These are phyloP conservation scores for Leccinum boreale DNA, from an alignment of 768 basidiomycete species.

Conservation along the genomic window DNA sequence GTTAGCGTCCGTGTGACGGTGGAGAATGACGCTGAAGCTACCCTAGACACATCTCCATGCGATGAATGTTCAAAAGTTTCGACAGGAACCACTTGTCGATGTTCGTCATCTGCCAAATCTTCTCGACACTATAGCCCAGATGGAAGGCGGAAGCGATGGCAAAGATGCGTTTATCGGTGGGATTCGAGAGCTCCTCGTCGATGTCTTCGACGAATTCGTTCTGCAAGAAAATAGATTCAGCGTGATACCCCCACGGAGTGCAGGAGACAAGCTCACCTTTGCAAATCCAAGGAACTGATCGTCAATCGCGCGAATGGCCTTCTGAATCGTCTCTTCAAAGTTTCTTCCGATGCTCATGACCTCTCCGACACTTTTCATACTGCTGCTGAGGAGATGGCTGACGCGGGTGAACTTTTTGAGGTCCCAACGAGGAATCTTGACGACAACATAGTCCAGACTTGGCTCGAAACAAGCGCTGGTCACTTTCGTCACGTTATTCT, in stretches of 20 bases:
- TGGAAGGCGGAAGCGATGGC: constrained; percentile 94
- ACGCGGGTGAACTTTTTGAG: constrained; percentile 97
- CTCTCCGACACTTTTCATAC: constrained; percentile 99
- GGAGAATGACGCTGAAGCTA: constrained; percentile 34
- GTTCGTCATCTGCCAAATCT: constrained; percentile 96
- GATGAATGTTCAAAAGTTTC: constrained; percentile 78
- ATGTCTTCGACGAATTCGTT: constrained; percentile 87
- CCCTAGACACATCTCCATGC: constrained; percentile 76
- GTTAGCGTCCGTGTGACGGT: neutral
- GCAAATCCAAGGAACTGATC: constrained; percentile 93
- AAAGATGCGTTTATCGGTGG: constrained; percentile 96
- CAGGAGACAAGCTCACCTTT: constrained; percentile 46
- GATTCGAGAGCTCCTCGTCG: constrained; percentile 89
- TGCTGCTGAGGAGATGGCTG: constrained; percentile 84
- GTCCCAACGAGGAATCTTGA: constrained; percentile 99
- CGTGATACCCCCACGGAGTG: neutral
- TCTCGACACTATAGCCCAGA: constrained; percentile 90
- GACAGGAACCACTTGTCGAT: constrained; percentile 99
- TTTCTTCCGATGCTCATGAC: constrained; percentile 99
- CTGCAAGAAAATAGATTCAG: constrained; percentile 34
- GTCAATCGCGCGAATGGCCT: constrained; percentile 95
- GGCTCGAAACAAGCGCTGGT: constrained; percentile 99
- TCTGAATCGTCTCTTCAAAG: constrained; percentile 98
- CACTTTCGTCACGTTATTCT: constrained; percentile 94
- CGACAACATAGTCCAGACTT: constrained; percentile 93